These are phyloP conservation scores for Solanum clarkiae DNA, from an alignment of 257 asterid genomes.

Conservation along the genomic window DNA sequence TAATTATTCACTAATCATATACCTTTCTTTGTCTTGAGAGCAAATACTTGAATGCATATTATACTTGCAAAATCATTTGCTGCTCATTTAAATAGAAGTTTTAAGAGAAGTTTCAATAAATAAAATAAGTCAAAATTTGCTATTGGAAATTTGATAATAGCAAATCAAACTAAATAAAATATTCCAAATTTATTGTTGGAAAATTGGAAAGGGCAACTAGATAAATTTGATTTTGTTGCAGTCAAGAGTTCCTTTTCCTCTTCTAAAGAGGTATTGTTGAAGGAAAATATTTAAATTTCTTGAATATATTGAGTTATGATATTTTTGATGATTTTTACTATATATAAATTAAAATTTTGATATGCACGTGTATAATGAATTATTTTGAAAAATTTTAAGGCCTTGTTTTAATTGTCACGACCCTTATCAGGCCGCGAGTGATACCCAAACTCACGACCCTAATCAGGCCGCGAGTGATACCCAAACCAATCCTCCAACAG, in stretches of 20 bases:
- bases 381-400: background rate
- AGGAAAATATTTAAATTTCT: background rate
- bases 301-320: background rate
- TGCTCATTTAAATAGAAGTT: background rate
- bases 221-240: background rate
- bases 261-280: background rate
- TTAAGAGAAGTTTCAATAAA: background rate
- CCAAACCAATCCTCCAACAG: no score
- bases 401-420: background rate
- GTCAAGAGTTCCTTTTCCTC: background rate
- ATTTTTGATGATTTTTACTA: background rate
- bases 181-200: background rate
- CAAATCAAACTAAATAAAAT: background rate
- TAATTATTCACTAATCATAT: background rate
- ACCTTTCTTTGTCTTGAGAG: background rate
- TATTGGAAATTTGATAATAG: background rate
- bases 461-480: no score
- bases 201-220: background rate
- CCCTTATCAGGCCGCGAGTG: no score
- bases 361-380: background rate
- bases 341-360: background rate
- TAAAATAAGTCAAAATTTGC: background rate
- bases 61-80: background rate
- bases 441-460: no score
- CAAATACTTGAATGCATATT: background rate